Conservation (phyloP, 2,329 filamentous ascomycete genomes). For the Phaeoacremonium minimum region DNA sequence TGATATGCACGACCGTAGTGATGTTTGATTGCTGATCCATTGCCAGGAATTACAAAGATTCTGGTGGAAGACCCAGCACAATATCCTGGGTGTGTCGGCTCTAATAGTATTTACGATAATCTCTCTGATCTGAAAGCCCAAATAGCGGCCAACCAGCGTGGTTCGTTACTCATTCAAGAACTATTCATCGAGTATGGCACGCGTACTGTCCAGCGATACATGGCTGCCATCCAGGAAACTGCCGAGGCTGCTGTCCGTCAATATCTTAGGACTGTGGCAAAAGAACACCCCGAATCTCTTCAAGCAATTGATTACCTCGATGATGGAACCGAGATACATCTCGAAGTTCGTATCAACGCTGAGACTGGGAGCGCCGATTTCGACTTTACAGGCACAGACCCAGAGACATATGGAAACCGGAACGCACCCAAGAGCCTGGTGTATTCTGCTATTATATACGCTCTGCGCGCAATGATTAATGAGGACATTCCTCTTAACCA, state of each 20-base stretch:
- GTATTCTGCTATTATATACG: constrained; percentile 28
- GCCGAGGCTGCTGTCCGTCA: constrained; percentile 29
- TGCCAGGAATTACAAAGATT: constrained; percentile 4
- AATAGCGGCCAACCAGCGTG: constrained; percentile 35
- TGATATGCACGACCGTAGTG: too few relatives aligned
- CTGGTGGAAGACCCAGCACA: background rate
- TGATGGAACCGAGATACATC: constrained; percentile 25
- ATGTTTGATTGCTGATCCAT: background rate
- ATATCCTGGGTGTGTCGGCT: constrained; percentile 25
- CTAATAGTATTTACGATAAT: constrained; percentile 33
- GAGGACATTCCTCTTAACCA: constrained; percentile 29
- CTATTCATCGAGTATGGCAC: constrained; percentile 27
- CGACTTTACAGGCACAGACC: constrained; percentile 25
- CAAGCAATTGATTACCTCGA: constrained; percentile 26
- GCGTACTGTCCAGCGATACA: constrained; percentile 26
- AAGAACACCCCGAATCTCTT: constrained; percentile 31
- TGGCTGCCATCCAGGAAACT: constrained; percentile 34
- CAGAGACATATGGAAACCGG: constrained; percentile 25
- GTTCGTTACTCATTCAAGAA: constrained; percentile 24
- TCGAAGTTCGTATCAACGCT: constrained; percentile 21
- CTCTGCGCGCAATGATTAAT: constrained; percentile 23
- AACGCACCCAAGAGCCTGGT: constrained; percentile 14
- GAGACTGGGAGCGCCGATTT: constrained; percentile 21
- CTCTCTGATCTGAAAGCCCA: constrained; percentile 37
- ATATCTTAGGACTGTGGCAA: constrained; percentile 28